Conservation (phyloP, 1,284 basidiomycete genomes). For the Trichosporon sp. region DNA sequence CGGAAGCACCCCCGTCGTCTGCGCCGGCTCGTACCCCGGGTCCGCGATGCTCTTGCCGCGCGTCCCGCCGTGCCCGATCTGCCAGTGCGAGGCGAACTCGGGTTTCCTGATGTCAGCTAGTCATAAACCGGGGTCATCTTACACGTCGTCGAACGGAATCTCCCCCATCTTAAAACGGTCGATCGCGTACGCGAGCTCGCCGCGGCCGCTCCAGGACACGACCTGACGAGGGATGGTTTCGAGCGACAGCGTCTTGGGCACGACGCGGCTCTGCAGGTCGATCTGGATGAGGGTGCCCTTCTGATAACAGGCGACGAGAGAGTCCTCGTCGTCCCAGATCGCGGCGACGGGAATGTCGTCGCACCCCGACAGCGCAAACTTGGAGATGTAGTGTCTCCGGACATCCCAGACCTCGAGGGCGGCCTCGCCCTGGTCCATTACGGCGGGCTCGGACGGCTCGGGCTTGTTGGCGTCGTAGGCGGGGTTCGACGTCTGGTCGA, state of each 20-base stretch:
- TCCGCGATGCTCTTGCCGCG: conserved; percentile 41
- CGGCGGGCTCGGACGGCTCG: conserved; percentile 10
- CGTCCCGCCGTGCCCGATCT: conserved; percentile 33
- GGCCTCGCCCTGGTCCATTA: conserved; percentile 35
- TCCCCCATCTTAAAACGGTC: conserved; percentile 62
- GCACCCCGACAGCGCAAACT: conserved; percentile 60
- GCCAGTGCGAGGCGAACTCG: conserved; percentile 51
- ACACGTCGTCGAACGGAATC: conserved; percentile 80
- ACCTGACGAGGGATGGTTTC: conserved; percentile 66
- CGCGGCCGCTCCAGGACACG: conserved; percentile 64
- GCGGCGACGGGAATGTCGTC: conserved; percentile 55
- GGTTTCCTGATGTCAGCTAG: conserved; percentile 52
- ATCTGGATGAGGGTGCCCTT: conserved; percentile 76
- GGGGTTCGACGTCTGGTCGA: conserved; percentile 19
- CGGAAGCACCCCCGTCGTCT: conserved; percentile 33
- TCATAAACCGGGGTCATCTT: conserved; percentile 34
- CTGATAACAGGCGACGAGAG: conserved; percentile 69
- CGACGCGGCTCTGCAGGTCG: conserved; percentile 53
- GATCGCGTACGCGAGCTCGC: conserved; percentile 65
- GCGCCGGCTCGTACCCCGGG: conserved; percentile 41
- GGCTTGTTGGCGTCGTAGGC: conserved; percentile 6
- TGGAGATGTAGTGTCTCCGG: conserved; percentile 70
- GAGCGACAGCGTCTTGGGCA: conserved; percentile 51
- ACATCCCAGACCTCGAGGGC: conserved; percentile 82
- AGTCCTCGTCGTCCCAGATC: conserved; percentile 64